A percentile compares a stretch with the other conserved stretches of the same genome.
Evolutionary conservation across 148 eudicot genomes (phyloP).

Genomic region (Rhododendron molle): DNA sequence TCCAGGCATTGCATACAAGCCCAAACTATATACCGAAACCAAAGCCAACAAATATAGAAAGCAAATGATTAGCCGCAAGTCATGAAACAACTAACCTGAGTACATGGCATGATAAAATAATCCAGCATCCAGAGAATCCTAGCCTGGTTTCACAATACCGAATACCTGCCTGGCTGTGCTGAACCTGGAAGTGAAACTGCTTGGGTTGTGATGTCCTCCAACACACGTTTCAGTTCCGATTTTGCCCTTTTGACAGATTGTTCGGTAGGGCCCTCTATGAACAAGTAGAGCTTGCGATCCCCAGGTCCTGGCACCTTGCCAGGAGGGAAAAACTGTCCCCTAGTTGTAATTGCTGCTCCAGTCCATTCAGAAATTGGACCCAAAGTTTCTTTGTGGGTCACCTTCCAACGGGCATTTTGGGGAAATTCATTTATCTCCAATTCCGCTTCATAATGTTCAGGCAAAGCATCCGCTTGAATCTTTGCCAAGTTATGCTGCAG

Average conservation of each 20-base stretch:
- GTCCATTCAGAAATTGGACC: constrained; percentile 82
- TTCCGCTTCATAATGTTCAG: constrained; percentile 81
- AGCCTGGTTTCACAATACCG: constrained; percentile 37
- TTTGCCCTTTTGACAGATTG: constrained; percentile 80
- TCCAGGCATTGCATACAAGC: background rate
- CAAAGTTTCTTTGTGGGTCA: constrained; percentile 79
- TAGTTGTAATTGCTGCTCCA: constrained; percentile 81
- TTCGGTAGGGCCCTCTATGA: constrained; percentile 79
- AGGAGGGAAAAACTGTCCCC: constrained; percentile 66
- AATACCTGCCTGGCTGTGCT: constrained; percentile 73
- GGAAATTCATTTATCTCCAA: constrained; percentile 86
- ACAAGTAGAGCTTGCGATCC: constrained; percentile 70
- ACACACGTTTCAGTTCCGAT: constrained; percentile 57
- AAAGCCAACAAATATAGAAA: background rate
- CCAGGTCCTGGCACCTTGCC: constrained; percentile 60
- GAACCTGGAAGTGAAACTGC: constrained; percentile 71
- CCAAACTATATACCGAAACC: background rate
- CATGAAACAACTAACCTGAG: constrained; percentile 15
- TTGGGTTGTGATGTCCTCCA: constrained; percentile 75
- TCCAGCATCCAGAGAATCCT: background rate
- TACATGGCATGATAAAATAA: constrained; percentile 13
- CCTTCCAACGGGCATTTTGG: constrained; percentile 90
- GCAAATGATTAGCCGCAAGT: background rate
- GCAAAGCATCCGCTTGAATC: constrained; percentile 74
- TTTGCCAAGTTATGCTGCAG: constrained; percentile 63